A percentile compares a stretch with the other conserved stretches of the same genome.
These are phyloP conservation scores for Boletus insuetus DNA, from an alignment of 768 basidiomycete species.

Conservation along the genomic window DNA sequence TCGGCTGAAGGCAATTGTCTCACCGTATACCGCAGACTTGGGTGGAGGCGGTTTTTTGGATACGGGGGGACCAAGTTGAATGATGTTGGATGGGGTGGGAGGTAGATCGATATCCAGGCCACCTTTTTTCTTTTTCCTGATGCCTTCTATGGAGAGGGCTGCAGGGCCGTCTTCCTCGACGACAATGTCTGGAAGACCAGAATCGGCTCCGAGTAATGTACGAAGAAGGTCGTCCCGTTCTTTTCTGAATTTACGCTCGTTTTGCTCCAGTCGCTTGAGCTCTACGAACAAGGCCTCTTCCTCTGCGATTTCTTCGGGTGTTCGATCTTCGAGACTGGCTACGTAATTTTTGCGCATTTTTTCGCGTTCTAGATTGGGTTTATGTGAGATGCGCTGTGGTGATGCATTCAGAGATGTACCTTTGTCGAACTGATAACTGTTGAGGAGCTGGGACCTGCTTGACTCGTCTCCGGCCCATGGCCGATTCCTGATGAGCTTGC, in stretches of 20 bases:
- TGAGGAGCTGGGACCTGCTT: conserved; percentile 61
- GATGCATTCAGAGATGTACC: conserved; percentile 38
- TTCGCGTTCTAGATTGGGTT: conserved; percentile 67
- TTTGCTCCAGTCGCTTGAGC: conserved; percentile 93
- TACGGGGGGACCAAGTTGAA: conserved; percentile 36
- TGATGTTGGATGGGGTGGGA: conserved; percentile 34
- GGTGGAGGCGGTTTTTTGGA: conserved; percentile 43
- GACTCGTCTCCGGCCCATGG: conserved; percentile 84
- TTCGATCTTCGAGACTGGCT: conserved; percentile 81
- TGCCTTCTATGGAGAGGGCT: conserved; percentile 42
- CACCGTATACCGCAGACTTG: conserved; percentile 62
- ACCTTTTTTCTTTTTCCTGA: conserved; percentile 55
- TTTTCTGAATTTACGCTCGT: conserved; percentile 80
- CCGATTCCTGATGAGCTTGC: conserved; percentile 79
- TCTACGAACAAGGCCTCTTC: conserved; percentile 95
- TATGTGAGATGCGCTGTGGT: neutral
- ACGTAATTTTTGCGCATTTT: conserved; percentile 86
- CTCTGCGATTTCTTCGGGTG: conserved; percentile 85
- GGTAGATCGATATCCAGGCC: conserved; percentile 34
- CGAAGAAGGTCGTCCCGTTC: conserved; percentile 87
- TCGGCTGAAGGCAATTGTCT: neutral
- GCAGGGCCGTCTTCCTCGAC: conserved; percentile 59
- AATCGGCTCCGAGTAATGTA: conserved; percentile 82
- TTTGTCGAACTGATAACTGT: conserved; percentile 85
- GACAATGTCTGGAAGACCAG: conserved; percentile 72